Conservation (phyloP, 2,329 filamentous ascomycete genomes). For the Sporothrix pallida region DNA sequence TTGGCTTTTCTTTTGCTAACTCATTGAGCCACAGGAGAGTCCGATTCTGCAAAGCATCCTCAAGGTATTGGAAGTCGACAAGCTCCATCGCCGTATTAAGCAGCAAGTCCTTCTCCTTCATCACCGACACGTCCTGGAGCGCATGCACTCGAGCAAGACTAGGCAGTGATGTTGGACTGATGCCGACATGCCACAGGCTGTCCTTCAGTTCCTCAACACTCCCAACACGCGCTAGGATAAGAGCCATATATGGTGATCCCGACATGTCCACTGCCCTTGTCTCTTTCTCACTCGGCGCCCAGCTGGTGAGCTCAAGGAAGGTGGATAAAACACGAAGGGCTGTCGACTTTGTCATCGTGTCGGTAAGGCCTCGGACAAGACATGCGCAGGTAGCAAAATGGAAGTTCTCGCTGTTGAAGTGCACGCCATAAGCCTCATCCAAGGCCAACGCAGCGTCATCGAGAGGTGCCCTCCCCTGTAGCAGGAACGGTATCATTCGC, state of each 20-base stretch:
- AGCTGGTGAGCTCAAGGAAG: constrained; percentile 60
- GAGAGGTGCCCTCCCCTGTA: constrained; percentile 65
- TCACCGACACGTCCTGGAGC: constrained; percentile 51
- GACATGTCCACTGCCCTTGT: constrained; percentile 42
- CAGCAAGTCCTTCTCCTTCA: constrained; percentile 67
- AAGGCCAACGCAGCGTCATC: constrained; percentile 67
- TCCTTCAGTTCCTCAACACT: constrained; percentile 66
- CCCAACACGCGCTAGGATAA: constrained; percentile 63
- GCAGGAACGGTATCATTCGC: constrained; percentile 63
- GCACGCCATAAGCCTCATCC: constrained; percentile 69
- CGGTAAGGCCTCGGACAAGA: constrained; percentile 67
- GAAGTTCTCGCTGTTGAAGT: constrained; percentile 68
- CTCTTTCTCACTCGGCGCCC: constrained; percentile 33
- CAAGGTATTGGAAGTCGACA: constrained; percentile 69
- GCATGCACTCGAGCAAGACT: constrained; percentile 50
- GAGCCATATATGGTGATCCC: constrained; percentile 63
- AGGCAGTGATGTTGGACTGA: constrained; percentile 53
- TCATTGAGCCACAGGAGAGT: constrained; percentile 65
- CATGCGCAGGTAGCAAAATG: constrained; percentile 71
- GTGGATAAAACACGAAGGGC: constrained; percentile 66
- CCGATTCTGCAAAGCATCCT: constrained; percentile 66
- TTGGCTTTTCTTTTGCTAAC: constrained; percentile 59
- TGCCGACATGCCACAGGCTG: constrained; percentile 64
- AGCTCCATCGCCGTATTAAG: constrained; percentile 68
- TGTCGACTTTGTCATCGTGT: constrained; percentile 63